Base-by-base conservation (phyloP, 495 filamentous ascomycete species). In the Polyplosphaeria fusca region DNA sequence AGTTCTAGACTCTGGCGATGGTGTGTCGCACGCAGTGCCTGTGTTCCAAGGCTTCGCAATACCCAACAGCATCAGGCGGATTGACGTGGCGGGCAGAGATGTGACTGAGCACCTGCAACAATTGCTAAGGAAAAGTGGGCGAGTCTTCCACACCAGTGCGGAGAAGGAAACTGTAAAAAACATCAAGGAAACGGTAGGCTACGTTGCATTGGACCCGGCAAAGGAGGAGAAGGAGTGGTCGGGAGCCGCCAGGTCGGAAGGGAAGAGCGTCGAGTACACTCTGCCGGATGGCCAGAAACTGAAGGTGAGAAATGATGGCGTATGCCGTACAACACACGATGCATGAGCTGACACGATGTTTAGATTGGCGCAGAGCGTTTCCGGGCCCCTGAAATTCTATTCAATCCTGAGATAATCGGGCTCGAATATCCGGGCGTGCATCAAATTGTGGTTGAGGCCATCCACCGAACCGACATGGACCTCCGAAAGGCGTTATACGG, bases 31-130 rank as follows among this genome's bases (percentile, higher is more conserved):
- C 65, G 91, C 93, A 23, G 93, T 99, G 13, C 93, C 93, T 2
- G 93, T 97, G 13, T 99, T 93, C 71, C 91, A 99, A 71, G 93
- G 93, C 7, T 99, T 99, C 70, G 91, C 93, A 0, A 91, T 99
- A 68, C 89, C 91, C 0, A 93, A 86, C 73, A 91, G 87, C 66
- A 97, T 97, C 74, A 83, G 88, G 52, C 76, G 93, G 58, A 96
- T 97, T 63, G 94, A 99, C 73, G 92, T 99, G 35, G 93, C 94
- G 41, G 93, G 93, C n/a, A 83, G 93, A 58, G 93, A 99, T 73
- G 89, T 99, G 22, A 99, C 93, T 43, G 93, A 99, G 72, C 83
- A 97, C 68, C 74, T 99, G 74, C 95, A 97, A 71, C 81, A 86
- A 55, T 75, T 97, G 54, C 80, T 99, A 49, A 83, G 94, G 55